phyloP scores from a whole-genome alignment of 352 stramenopile species.

The Peronospora destructor region DNA sequence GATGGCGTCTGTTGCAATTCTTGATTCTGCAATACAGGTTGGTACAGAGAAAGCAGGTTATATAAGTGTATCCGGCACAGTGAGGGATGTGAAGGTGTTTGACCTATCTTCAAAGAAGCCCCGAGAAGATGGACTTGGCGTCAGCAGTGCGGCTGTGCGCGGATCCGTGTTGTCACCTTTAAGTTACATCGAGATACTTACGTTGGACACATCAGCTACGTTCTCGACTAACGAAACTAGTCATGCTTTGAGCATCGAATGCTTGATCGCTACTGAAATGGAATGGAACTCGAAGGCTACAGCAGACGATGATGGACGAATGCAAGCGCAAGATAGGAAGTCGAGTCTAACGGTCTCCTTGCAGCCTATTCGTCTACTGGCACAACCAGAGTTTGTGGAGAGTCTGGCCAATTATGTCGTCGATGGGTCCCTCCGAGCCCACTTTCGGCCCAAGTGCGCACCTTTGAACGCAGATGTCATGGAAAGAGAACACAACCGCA shows the following conservation, averaged over 20 bases:
- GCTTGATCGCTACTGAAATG: constrained; percentile 26
- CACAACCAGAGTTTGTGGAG: constrained; percentile 58
- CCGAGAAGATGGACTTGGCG: constrained; percentile 22
- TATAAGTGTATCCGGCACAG: constrained; percentile 36
- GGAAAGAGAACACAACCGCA: constrained; percentile 11
- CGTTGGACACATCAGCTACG: constrained; percentile 28
- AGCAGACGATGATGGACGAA: constrained; percentile 3
- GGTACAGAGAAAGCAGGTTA: constrained; percentile 21
- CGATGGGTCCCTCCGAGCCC: constrained; percentile 42
- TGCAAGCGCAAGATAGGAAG: constrained; percentile 11
- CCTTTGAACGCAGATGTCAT: constrained; percentile 8
- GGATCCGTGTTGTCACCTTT: constrained; percentile 11
- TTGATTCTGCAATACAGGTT: constrained; percentile 41
- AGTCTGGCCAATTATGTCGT: constrained; percentile 48
- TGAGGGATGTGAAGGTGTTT: constrained; percentile 70
- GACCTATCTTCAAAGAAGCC: constrained; percentile 44
- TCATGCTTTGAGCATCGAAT: constrained; percentile 44
- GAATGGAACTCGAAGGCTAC: constrained; percentile 1
- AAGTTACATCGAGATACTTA: constrained; percentile 53
- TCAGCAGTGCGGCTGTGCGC: constrained; percentile 12
- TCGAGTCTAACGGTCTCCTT: constrained; percentile 38
- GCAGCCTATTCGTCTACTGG: constrained; percentile 48
- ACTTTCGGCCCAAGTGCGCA: constrained; percentile 30
- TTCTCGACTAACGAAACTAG: constrained; percentile 14
- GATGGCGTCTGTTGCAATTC: constrained; percentile 58